Evolutionary conservation across 1,284 basidiomycete species (phyloP).

Genomic region (Puccinia triticina): DNA sequence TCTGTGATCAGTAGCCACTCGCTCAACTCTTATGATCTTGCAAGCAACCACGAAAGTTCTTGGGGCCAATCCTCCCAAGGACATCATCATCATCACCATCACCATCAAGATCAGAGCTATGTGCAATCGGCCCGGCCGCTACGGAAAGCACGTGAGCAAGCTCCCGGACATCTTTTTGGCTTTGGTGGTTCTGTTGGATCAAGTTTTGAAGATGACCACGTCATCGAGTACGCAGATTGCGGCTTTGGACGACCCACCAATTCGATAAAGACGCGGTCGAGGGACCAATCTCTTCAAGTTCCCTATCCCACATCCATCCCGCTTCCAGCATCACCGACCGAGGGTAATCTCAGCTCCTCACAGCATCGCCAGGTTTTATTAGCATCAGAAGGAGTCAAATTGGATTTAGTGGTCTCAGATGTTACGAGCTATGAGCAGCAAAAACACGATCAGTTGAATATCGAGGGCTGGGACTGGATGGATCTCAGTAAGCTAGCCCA

Average conservation of each 20-base stretch:
- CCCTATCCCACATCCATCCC: conserved; percentile 12
- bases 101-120: not conserved
- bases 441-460: not conserved
- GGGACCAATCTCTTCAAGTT: not conserved
- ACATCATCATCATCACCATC: not conserved
- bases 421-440: conserved; percentile 20
- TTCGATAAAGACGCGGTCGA: not conserved
- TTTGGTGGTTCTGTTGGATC: conserved; percentile 7
- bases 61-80: not conserved
- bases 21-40: not conserved
- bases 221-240: not conserved
- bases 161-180: not conserved
- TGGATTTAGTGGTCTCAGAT: conserved; percentile 31
- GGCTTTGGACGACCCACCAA: conserved; percentile 3
- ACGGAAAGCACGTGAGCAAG: not conserved
- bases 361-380: conserved; percentile 7
- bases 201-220: not conserved
- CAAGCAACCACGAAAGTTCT: not conserved
- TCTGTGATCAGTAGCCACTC: conserved; percentile 17
- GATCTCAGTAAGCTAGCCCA: conserved; percentile 1
- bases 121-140: not conserved
- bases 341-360: not conserved
- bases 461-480: conserved; percentile 31
- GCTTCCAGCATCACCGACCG: conserved; percentile 3
- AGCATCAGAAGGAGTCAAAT: conserved; percentile 35